Base-by-base conservation (phyloP, 306 rosid species). In the Ziziphus jujuba region DNA sequence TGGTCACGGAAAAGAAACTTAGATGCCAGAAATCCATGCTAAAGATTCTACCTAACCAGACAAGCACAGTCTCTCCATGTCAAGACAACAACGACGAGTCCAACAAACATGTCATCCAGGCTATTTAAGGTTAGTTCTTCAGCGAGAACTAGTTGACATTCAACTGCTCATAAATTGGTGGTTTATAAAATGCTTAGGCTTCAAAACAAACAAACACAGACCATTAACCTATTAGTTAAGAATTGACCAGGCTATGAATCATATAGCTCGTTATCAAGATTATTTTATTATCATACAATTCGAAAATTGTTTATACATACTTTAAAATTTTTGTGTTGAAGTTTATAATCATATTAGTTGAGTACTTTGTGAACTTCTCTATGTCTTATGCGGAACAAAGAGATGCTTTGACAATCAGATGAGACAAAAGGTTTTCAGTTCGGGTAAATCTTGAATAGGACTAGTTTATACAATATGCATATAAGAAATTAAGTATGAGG, bases 101-200 rank as follows among this genome's bases (percentile, higher is more conserved):
- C 19, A 44, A 21, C 17, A 51, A 31, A 65, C n/a, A 23, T 20
- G 3, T 0, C 19, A 34, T 23, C 20, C 3, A 20, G 48, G 59
- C 59, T 33, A 25, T 13, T 23, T 20, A 35, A 11, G 21, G 48
- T 31, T 50, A 51, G 22, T 66, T 54, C 52, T 36, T 3, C 16
- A 5, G 31, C 61, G 54, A 66, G 60, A 44, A 34, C 71, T 66
- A 53, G n/a, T 33, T 34, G 35, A 52, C 61, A 66, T 36, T 36
- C 14, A 54, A 66, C 61, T 34, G 36, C 61, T 36, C 33, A 25
- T 53, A 24, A 48, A 65, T 17, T 31, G 25, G 55, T 23, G 35
- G 48, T 13, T n/a, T 12, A 19, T 13, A n/a, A 49, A 33, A n/a
- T 65, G 47, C 13, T 65, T 51, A 58, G 10, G 45, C 45, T 10